These are phyloP conservation scores for Trypanosoma boissoni DNA, from an alignment of 208 protist genomes.

Conservation along the genomic window DNA sequence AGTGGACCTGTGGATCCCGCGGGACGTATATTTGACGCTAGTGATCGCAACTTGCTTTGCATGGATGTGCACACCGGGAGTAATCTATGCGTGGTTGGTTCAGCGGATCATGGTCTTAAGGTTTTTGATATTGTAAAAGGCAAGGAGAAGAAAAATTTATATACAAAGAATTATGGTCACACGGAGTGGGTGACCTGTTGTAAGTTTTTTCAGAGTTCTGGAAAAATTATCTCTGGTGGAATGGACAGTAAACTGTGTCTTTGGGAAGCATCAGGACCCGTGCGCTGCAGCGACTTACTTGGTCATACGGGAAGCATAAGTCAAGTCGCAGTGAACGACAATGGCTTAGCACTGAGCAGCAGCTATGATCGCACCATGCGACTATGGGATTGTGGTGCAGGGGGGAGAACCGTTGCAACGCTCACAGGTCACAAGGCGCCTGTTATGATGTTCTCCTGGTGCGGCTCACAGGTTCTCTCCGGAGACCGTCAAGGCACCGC, in stretches of 20 bases:
- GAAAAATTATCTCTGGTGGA: conserved; percentile 76
- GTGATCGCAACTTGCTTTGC: conserved; percentile 82
- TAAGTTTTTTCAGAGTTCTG: conserved; percentile 50
- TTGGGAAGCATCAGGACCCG: conserved; percentile 49
- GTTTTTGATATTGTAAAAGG: conserved; percentile 70
- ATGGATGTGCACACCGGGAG: conserved; percentile 62
- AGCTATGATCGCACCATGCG: conserved; percentile 86
- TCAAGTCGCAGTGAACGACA: conserved; percentile 63
- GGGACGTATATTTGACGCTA: conserved; percentile 71
- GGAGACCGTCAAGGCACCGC: conserved; percentile 73
- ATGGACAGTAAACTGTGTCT: conserved; percentile 91
- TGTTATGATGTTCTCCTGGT: conserved; percentile 82
- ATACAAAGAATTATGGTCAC: conserved; percentile 75
- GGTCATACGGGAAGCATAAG: conserved; percentile 82
- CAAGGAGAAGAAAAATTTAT: conserved; percentile 60
- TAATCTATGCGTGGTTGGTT: conserved; percentile 66
- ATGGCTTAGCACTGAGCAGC: conserved; percentile 47
- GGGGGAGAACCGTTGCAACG: conserved; percentile 41
- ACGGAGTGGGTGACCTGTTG: conserved; percentile 89
- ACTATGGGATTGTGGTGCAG: conserved; percentile 58
- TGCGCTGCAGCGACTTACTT: conserved; percentile 73
- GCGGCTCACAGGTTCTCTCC: conserved; percentile 52
- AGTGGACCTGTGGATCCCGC: conserved; percentile 41
- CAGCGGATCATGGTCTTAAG: conserved; percentile 82
- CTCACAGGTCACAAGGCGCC: conserved; percentile 72